Evolutionary conservation across 495 filamentous ascomycete species (phyloP), one percentile per base, ranked within the genome.

Genomic region (Lepidopterella palustris): DNA sequence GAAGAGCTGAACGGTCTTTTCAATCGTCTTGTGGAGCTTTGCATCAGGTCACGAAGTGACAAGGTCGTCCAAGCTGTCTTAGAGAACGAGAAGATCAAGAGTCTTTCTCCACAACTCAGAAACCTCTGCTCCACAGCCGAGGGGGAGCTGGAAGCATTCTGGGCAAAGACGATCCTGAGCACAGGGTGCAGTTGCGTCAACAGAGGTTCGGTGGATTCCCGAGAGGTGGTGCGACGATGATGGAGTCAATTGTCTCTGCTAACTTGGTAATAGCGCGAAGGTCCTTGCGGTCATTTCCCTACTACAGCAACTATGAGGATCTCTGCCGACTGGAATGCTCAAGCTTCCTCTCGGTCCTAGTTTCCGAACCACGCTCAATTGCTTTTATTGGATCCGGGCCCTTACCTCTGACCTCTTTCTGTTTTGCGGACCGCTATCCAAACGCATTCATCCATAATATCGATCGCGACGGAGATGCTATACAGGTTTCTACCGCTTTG

Each of bases 351-450:
- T 67, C 69, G 18, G 62, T 73, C 28, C 50, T 61, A 9, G 28
- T 35, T 10, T 52, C 23, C 3, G 10, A 4, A 3, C 51, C 47
- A 1, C 21, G n/a, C 26, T 5, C 50, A 2, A 65, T 72, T 13
- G 71, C 68, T 18, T 74, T 79, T 59, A 64, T 80, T 1, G 77
- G 78, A 11, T 75, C 70, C 13, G 77, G 78, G 5, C 76, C 76
- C 0, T 53, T 80, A 1, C 78, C 76, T 0, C 47, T 78, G 23
- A 75, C 73, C 0, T 69, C 68, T 4, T 49, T 79, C 11, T 74
- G 73, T 53, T 48, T 77, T 15, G 55, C 65, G 20, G 29, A 40
- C 29, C 28, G 49, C 42, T 59, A 62, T 27, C 64, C 60, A 25
- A 20, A 28, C 0, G 28, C 60, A 1, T 25, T 28, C 6, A 61